Evolutionary conservation across 2,329 filamentous ascomycete genomes (phyloP).

Genomic region (Talaromyces amestolkiae): DNA sequence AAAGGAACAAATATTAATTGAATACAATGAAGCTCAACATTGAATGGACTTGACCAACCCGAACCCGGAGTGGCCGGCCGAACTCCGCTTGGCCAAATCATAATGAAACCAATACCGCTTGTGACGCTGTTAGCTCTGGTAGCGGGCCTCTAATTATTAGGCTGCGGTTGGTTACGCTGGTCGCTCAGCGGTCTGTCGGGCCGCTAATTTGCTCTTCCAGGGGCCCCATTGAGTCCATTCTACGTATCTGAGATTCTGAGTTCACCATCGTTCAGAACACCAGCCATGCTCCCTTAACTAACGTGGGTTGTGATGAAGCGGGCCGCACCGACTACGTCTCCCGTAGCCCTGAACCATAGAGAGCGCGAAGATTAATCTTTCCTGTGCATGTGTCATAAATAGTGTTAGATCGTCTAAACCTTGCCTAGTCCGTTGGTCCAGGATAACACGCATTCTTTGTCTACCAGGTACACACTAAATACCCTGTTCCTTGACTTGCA

Average conservation of each 20-base stretch:
- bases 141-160: background rate
- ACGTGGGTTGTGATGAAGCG: background rate
- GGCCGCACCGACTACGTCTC: background rate
- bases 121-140: slow-evolving; percentile 1
- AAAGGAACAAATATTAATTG: background rate
- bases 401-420: background rate
- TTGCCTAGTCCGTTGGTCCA: background rate
- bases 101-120: background rate
- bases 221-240: background rate
- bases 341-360: background rate
- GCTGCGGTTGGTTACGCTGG: background rate
- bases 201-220: background rate
- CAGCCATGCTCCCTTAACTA: slow-evolving; percentile 1
- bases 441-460: background rate
- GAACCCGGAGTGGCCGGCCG: background rate
- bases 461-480: background rate
- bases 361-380: background rate
- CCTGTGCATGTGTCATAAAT: background rate
- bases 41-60: background rate
- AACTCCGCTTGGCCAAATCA: background rate
- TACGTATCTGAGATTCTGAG: background rate
- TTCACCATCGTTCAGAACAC: background rate
- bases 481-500: background rate
- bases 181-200: slow-evolving; percentile 5
- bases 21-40: background rate